phyloP scores from a whole-genome alignment of 75 land plant genomes.

The Picea sitchensis region DNA sequence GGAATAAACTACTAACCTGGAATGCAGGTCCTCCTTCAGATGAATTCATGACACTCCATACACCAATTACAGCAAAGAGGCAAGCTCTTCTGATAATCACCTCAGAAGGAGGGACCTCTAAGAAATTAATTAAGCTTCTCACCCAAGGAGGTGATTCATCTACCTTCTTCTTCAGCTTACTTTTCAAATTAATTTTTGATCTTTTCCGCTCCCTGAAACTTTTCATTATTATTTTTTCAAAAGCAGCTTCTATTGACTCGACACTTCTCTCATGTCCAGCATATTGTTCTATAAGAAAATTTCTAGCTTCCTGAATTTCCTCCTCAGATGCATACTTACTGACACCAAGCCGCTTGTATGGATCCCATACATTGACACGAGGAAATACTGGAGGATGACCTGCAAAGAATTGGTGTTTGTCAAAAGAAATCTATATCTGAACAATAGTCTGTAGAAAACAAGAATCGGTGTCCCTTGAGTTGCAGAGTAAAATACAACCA shows the following conservation, averaged over 20 bases:
- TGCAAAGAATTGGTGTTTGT: background rate
- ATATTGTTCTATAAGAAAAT: slow-evolving; percentile 73
- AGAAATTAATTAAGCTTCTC: slow-evolving; percentile 43
- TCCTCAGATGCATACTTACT: slow-evolving; percentile 72
- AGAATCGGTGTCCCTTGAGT: no score
- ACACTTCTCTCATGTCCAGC: slow-evolving; percentile 78
- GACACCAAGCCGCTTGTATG: slow-evolving; percentile 82
- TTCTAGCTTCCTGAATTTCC: slow-evolving; percentile 74
- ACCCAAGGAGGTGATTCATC: slow-evolving; percentile 95
- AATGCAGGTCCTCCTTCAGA: slow-evolving; percentile 94
- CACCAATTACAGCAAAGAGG: slow-evolving; percentile 60
- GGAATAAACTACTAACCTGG: slow-evolving; percentile 56
- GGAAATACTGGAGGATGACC: slow-evolving; percentile 47
- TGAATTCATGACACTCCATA: slow-evolving; percentile 82
- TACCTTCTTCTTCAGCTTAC: slow-evolving; percentile 69
- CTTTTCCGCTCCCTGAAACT: slow-evolving; percentile 70
- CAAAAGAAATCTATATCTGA: background rate
- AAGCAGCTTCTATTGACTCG: slow-evolving; percentile 90
- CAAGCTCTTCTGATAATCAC: slow-evolving; percentile 62
- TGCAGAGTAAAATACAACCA: no score
- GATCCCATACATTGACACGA: slow-evolving; percentile 70
- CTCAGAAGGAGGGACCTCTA: slow-evolving; percentile 51
- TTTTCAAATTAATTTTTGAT: slow-evolving; percentile 76
- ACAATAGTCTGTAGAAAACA: no score
- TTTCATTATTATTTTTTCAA: slow-evolving; percentile 75